Base-by-base conservation (phyloP, 148 eudicot species). In the Bassia scoparia region DNA sequence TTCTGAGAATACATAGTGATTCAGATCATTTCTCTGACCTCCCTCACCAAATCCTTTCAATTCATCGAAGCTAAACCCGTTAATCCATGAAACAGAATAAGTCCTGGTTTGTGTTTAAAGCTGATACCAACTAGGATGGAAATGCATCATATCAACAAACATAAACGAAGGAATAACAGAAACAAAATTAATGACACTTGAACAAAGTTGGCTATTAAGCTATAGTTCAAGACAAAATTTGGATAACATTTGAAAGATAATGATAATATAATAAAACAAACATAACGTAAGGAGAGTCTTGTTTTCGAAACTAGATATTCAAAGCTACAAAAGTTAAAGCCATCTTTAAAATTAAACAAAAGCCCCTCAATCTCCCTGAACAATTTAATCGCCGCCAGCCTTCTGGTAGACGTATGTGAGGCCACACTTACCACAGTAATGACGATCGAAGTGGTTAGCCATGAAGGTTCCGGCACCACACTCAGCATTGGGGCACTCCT, bases 361-460 rank as follows among this genome's bases (percentile, higher is more conserved):
- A 21, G 13, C 9, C 50, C 3, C 67, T 33, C 38, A 13, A 69
- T 18, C 56, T 21, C 56, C 21, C 24, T 20, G 21, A 52, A 10
- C 20, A 20, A 41, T 17, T 5, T 50, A 81, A 44, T 82, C 84
- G 43, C 79, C 81, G 5, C 74, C 84, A 18, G 84, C 79, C 79
- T 82, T 82, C 76, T 82, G 84, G 76, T 82, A 78, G 41, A 82
- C 79, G 52, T 82, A 82, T 18, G 84, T 82, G 14, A 82, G 77
- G 41, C 84, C 84, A 41, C 84, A 78, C 79, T 82, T 78, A 44
- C 84, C 84, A 38, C 84, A 82, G 74, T 82, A 82, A 27, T 82
- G 81, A 14, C 84, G 79, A 43, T 82, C 84, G 7, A 82, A 82
- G 67, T 82, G 81, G 31, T 82, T 82, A 4, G 84, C 84, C 84